Evolutionary conservation across 768 basidiomycete genomes (phyloP).

Genomic region (Mycena amicta): DNA sequence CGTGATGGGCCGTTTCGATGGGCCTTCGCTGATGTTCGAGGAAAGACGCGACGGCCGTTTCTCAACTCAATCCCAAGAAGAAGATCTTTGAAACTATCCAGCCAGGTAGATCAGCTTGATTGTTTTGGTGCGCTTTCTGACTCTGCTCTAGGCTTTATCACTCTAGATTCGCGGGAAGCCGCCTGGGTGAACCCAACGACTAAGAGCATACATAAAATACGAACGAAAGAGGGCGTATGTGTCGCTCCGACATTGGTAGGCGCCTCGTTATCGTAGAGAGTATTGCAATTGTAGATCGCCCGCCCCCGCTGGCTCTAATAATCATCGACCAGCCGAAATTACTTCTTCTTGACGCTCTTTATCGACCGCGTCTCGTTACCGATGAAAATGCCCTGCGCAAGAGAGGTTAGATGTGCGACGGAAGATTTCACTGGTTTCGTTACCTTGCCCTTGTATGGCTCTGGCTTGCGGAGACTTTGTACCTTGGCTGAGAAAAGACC

Average conservation of each 20-base stretch:
- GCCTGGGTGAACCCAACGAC: constrained; percentile 90
- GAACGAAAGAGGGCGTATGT: constrained; percentile 85
- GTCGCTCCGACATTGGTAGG: constrained; percentile 80
- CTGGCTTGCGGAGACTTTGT: constrained; percentile 82
- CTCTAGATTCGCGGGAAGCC: constrained; percentile 83
- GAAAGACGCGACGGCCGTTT: constrained; percentile 63
- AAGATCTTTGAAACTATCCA: constrained; percentile 98
- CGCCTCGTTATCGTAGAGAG: constrained; percentile 82
- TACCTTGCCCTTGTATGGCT: constrained; percentile 98
- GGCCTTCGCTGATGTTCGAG: background rate
- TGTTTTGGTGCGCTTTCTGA: constrained; percentile 2
- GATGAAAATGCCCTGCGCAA: constrained; percentile 82
- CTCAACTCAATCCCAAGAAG: constrained; percentile 96
- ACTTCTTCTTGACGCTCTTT: constrained; percentile 95
- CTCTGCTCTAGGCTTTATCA: constrained; percentile 69
- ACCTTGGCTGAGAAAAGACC: constrained; percentile 90
- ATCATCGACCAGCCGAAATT: constrained; percentile 32
- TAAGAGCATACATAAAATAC: constrained; percentile 78
- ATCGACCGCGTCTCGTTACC: constrained; percentile 91
- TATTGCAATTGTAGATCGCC: background rate
- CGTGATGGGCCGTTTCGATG: constrained; percentile 22
- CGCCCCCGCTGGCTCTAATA: constrained; percentile 1
- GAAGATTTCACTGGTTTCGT: constrained; percentile 30
- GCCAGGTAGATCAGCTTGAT: constrained; percentile 56
- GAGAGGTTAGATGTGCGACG: constrained; percentile 2